Evolutionary conservation across 805 yeast species (phyloP), one percentile per base, ranked within the genome.

Genomic region (Komagataella mondaviorum): DNA sequence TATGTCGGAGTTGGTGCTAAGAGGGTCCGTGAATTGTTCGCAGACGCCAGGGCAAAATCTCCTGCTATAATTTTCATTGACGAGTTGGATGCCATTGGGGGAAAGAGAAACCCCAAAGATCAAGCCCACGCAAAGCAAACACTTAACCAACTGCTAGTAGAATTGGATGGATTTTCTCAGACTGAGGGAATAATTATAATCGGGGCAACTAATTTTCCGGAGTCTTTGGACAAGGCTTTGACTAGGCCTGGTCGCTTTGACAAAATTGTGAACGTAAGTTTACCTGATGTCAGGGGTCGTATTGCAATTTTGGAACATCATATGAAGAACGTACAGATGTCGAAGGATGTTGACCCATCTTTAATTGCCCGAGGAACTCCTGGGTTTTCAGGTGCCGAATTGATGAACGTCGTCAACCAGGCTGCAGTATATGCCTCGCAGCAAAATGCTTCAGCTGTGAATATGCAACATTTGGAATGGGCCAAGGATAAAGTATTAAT

Each of bases 1-100:
- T 93, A 91, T 62, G 99, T 93, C 18, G 99, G 99, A 65, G 98
- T 95, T 48, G 99, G 99, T 64, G 99, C 99, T 51, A 91, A 90
- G 67, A 80, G 99, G 63, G 95, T 93, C 52, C 83, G 99, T 59
- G 99, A 95, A 62, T 76, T 93, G 56, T 93, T 93, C 61, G 71
- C 82, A 5, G 95, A 93, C 58, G 99, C 99, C 4, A 77, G 97
- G 59, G 88, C 89, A 36, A 85, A 89, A 63, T 89, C 96, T 0
- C 99, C 99, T 1, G 96, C 98, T 1, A 93, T 93, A 56, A 86
- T 93, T 52, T 93, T 93, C 67, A 91, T 93, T 60, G 99, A 93
- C 70, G 99, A 93, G 70, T 76, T 93, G 62, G 99, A 93, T 72
- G 99, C 99, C 24, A 88, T 93, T 73, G 99, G 99, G 67, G 96